Evolutionary conservation across 163 green algal species (phyloP).

Genomic region (Dunaliella salina): DNA sequence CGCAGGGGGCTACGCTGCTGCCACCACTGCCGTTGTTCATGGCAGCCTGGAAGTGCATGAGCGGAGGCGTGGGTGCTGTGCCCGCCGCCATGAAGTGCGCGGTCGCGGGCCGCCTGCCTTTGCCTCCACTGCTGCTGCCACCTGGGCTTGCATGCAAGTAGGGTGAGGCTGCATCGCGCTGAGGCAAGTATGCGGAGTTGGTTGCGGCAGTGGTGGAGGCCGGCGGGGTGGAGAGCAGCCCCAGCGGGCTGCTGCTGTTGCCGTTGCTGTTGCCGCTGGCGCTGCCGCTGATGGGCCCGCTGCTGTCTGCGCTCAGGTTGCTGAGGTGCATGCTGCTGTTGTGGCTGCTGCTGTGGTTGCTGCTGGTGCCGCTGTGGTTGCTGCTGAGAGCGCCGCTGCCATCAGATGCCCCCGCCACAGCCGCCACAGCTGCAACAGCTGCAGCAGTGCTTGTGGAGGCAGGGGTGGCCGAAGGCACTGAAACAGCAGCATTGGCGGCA

Average conservation of each 20-base stretch:
- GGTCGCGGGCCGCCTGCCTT: background rate
- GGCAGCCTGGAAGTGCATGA: background rate
- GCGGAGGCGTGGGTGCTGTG: background rate
- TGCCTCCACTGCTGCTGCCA: background rate
- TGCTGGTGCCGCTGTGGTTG: background rate
- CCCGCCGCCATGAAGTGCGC: background rate
- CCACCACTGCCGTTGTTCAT: background rate
- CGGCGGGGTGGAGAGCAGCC: background rate
- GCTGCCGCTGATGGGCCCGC: background rate
- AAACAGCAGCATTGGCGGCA: background rate
- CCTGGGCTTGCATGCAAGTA: background rate
- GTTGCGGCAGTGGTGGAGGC: background rate
- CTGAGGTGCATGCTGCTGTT: constrained; percentile 11
- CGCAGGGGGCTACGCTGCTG: too few species aligned
- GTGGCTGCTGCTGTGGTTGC: constrained; percentile 7
- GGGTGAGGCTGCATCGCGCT: background rate
- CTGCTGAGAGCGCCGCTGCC: constrained; percentile 9
- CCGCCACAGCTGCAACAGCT: background rate
- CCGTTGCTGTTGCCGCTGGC: constrained; percentile 10
- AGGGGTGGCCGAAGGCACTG: background rate
- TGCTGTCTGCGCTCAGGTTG: background rate
- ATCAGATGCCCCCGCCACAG: background rate
- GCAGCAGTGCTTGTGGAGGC: background rate
- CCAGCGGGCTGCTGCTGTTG: background rate
- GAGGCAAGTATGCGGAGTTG: background rate